Conservation (phyloP, 2,329 filamentous ascomycete genomes). For the Pseudopyricularia javanii region DNA sequence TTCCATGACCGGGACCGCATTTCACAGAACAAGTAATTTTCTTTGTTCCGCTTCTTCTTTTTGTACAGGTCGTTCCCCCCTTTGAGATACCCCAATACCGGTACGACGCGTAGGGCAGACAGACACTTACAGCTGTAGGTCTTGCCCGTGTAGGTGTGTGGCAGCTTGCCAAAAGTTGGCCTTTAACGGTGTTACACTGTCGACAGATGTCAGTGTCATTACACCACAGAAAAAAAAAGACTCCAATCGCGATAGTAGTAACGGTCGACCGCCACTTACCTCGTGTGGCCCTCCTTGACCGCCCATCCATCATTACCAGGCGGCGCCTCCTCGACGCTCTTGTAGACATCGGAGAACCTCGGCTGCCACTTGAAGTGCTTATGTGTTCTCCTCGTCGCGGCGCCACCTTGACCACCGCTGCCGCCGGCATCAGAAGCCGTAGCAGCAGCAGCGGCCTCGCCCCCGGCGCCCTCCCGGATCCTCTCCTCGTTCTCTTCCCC, state of each 20-base stretch:
- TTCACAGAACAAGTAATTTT: neutral
- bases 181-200: slow-evolving; percentile 76
- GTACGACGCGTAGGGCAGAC: neutral
- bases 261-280: slow-evolving; percentile 35
- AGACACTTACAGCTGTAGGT: slow-evolving; percentile 71
- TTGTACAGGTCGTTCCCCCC: neutral
- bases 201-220: too few species aligned
- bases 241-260: too few species aligned
- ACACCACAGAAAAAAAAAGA: too few species aligned
- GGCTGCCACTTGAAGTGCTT: slow-evolving; percentile 95
- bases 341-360: slow-evolving; percentile 73
- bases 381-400: slow-evolving; percentile 37
- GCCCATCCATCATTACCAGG: slow-evolving; percentile 90
- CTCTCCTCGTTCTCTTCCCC: slow-evolving; percentile 56
- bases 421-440: slow-evolving; percentile 12
- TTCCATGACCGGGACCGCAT: neutral
- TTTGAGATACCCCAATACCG: neutral
- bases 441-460: slow-evolving; percentile 20
- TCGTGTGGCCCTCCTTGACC: slow-evolving; percentile 77
- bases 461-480: slow-evolving; percentile 54
- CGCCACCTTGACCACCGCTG: neutral
- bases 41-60: neutral
- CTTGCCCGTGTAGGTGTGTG: slow-evolving; percentile 49
- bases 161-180: slow-evolving; percentile 81
- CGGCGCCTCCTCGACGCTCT: slow-evolving; percentile 66